phyloP scores from a whole-genome alignment of 441 rosid genomes.

The Isatis lusitanica region DNA sequence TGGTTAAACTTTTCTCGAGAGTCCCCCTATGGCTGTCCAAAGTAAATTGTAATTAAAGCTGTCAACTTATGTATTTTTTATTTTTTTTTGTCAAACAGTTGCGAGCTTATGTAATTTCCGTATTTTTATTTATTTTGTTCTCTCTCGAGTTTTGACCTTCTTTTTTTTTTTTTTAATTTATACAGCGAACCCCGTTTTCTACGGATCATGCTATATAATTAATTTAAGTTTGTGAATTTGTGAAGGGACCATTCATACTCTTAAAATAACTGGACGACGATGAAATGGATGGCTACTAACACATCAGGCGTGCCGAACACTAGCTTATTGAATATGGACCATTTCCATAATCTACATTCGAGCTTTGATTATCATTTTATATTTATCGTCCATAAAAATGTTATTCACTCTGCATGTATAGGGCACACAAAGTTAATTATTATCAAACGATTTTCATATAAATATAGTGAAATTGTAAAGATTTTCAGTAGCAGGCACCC shows the following conservation, averaged over 20 bases:
- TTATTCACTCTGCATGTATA: neutral
- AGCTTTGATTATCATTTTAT: neutral
- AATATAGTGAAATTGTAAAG: neutral
- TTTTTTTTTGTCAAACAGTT: no score
- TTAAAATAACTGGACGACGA: neutral
- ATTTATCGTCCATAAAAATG: neutral
- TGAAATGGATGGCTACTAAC: neutral
- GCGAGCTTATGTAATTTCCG: neutral
- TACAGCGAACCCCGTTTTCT: neutral
- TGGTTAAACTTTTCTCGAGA: neutral
- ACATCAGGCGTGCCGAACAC: neutral
- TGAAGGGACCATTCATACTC: neutral
- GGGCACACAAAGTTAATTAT: neutral
- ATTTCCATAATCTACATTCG: neutral
- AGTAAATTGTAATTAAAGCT: neutral
- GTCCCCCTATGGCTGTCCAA: neutral
- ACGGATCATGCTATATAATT: neutral
- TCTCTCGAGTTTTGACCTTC: neutral
- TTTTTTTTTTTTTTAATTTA: no score
- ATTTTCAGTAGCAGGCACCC: neutral
- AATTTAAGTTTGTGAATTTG: neutral
- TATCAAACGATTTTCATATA: neutral
- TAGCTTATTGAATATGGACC: neutral
- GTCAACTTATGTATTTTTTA: neutral
- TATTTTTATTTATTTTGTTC: neutral